Base-by-base conservation (phyloP, 108 stramenopile genomes). In the Heterococcus sp. region DNA sequence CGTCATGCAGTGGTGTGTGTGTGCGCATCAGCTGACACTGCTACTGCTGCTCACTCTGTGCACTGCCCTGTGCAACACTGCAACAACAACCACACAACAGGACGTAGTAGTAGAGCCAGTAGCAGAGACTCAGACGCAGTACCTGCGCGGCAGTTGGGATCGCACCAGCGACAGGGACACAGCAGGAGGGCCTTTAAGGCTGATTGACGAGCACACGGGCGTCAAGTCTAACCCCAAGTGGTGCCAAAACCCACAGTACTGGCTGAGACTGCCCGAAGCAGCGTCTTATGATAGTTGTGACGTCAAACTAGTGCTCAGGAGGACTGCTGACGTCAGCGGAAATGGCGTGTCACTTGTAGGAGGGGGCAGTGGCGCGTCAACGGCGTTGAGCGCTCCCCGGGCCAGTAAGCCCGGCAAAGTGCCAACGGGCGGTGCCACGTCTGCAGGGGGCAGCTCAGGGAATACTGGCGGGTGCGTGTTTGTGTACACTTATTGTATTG, bases 161-260 rank as follows among this genome's bases (percentile, higher is more conserved):
- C 76, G 66, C 37, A 83, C 71, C 35, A 39, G 40, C 30, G 87
- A 88, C 46, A 32, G 75, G 35, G 87, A 89, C 76, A 86, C 86
- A 26, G 82, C 87, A 40, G 89, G 89, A 38, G 89, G 89, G 29
- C 85, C 83, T n/a, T 77, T 85, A 4, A 72, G 75, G 34, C 36
- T 87, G 75, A 36, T 65, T 3, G 68, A 78, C 4, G 79, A 84
- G 33, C 76, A 83, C 38, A 76, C 39, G 21, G 87, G 74, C 35
- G 46, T 63, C 11, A 68, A 69, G 32, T 58, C 74, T 74, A 89
- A 87, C 78, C 84, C 87, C 2, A 88, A 84, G 85, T 89, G 84
- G 85, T 88, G 89, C 83, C 89, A 88, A 35, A 88, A 88, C 65
- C 89, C 89, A 30, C 89, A 89, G 84, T 89, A 86, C 46, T 66